phyloP scores from a whole-genome alignment of 805 yeast species.

The Lachancea waltii region DNA sequence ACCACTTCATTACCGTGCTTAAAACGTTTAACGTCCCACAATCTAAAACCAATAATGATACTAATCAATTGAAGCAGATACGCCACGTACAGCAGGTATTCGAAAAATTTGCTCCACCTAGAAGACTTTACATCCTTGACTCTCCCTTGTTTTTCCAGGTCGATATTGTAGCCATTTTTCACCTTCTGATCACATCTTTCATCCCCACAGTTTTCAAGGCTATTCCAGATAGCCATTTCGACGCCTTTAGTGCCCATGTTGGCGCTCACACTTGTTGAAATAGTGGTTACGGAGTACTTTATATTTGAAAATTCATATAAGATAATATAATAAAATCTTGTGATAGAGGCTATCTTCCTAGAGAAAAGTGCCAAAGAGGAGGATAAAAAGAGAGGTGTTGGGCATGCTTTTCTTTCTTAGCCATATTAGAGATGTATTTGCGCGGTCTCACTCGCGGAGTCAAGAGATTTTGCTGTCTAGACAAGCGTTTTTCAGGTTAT shows the following conservation, averaged over 20 bases:
- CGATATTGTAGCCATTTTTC: neutral
- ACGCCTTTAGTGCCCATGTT: constrained; percentile 12
- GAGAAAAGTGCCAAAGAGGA: neutral
- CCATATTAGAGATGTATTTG: constrained; percentile 31
- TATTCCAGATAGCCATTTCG: constrained; percentile 10
- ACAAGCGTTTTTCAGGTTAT: constrained; percentile 30
- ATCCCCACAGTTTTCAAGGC: neutral
- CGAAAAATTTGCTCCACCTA: too few species aligned
- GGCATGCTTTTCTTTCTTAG: constrained; percentile 25
- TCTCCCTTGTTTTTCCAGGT: constrained; percentile 3
- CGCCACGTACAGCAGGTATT: too few species aligned
- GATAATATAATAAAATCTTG: neutral
- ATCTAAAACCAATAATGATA: too few species aligned
- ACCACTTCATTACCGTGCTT: too few species aligned
- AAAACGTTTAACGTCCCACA: too few species aligned
- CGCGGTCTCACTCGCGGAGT: constrained; percentile 25
- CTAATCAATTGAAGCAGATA: too few species aligned
- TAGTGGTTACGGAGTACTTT: neutral
- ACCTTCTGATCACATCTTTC: neutral
- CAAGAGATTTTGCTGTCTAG: constrained; percentile 29
- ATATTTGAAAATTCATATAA: neutral
- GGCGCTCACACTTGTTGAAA: neutral
- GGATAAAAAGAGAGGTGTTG: neutral
- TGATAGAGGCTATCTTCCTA: neutral
- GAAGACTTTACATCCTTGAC: too few species aligned